Evolutionary conservation across 345 rosid species (phyloP).

Genomic region (Acer negundo): DNA sequence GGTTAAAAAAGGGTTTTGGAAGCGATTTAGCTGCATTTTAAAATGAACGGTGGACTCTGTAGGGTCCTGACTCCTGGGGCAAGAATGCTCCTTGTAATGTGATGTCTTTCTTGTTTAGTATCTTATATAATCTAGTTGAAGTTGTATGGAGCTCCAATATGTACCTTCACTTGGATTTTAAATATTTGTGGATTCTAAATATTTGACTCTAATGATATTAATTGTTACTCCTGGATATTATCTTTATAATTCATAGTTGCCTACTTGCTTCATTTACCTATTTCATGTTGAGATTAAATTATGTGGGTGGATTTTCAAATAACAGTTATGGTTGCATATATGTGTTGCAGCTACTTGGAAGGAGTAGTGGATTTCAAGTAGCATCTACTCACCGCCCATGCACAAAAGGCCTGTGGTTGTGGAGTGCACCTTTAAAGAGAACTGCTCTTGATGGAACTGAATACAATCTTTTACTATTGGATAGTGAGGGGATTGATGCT

Average conservation of each 20-base stretch:
- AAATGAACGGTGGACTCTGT: too few relatives aligned
- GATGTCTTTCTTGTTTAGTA: background rate
- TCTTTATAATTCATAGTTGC: slow-evolving; percentile 2
- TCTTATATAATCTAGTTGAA: background rate
- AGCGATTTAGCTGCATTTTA: too few relatives aligned
- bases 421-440: slow-evolving; percentile 94
- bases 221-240: background rate
- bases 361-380: slow-evolving; percentile 97
- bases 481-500: slow-evolving; percentile 98
- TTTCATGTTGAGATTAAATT: background rate
- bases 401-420: slow-evolving; percentile 98
- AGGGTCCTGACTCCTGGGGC: too few relatives aligned
- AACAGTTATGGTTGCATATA: slow-evolving; percentile 5
- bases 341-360: slow-evolving; percentile 85
- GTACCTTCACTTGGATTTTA: background rate
- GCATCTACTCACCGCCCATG: slow-evolving; percentile 97
- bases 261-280: background rate
- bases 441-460: slow-evolving; percentile 93
- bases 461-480: slow-evolving; percentile 85
- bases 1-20: too few relatives aligned
- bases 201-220: background rate
- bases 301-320: background rate
- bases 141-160: slow-evolving; percentile 1
- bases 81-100: background rate
- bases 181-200: background rate